Evolutionary conservation across 164 flowering plant genomes (phyloP).

Genomic region (Umbilicus rupestris): DNA sequence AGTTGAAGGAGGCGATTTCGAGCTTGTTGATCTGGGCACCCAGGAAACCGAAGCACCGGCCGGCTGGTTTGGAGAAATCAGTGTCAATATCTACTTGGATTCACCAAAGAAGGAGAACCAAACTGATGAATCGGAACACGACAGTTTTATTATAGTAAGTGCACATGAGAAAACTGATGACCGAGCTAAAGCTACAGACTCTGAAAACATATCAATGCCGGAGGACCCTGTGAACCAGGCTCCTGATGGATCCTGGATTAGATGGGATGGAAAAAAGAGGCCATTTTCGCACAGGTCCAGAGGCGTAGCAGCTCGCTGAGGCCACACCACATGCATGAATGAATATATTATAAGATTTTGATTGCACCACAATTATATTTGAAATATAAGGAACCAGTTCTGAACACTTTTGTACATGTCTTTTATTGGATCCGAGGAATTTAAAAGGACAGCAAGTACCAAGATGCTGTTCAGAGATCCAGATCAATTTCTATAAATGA

Average conservation of each 20-base stretch:
- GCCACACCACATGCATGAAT: background rate
- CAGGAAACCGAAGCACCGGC: background rate
- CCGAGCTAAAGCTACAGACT: background rate
- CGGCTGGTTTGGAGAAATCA: background rate
- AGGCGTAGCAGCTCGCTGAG: background rate
- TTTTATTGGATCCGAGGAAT: no score
- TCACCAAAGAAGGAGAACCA: slow-evolving; percentile 17
- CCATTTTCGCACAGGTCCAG: slow-evolving; percentile 1
- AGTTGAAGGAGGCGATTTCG: slow-evolving; percentile 60
- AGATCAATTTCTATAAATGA: no score
- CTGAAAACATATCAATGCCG: background rate
- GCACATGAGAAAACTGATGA: background rate
- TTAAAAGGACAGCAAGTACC: no score
- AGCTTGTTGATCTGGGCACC: slow-evolving; percentile 16
- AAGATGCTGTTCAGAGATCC: no score
- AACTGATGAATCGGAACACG: slow-evolving; percentile 14
- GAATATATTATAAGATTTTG: no score
- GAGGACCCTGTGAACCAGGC: background rate
- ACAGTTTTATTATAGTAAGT: no score
- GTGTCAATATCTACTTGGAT: background rate
- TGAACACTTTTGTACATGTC: no score
- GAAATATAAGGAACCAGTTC: no score
- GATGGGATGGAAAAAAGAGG: background rate
- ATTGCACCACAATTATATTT: no score
- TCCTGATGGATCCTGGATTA: background rate